phyloP scores from a whole-genome alignment of 2,329 filamentous ascomycete genomes.

The Endoconidiophora polonica region DNA sequence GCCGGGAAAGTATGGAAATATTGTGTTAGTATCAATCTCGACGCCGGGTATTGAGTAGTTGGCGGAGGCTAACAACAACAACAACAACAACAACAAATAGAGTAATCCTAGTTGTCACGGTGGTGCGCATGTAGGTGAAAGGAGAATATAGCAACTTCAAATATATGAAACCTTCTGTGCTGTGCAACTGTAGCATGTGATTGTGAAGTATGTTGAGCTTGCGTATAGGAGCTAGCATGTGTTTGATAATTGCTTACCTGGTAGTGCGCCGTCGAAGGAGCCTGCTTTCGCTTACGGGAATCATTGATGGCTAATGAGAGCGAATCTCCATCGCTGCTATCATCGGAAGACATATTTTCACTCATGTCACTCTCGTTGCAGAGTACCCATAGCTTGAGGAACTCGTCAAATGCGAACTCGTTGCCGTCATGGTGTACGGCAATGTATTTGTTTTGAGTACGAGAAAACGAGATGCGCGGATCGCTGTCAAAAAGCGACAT shows the following conservation, averaged over 20 bases:
- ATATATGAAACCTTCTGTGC: no score
- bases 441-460: conserved; percentile 63
- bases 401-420: conserved; percentile 68
- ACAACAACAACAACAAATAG: no score
- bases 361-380: conserved; percentile 25
- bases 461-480: conserved; percentile 75
- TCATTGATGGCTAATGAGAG: not conserved
- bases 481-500: conserved; percentile 57
- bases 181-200: no score
- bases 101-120: no score
- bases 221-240: no score
- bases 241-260: no score
- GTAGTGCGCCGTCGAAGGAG: no score
- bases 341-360: not conserved
- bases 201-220: no score
- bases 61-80: no score
- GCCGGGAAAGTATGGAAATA: conserved; percentile 5
- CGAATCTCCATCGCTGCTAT: not conserved
- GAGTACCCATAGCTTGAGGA: conserved; percentile 58
- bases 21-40: conserved; percentile 11
- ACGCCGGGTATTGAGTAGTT: not conserved
- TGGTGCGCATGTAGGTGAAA: no score
- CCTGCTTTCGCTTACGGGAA: conserved; percentile 25
- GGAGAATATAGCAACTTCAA: no score
- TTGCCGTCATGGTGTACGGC: conserved; percentile 70